A percentile compares a stretch with the other conserved stretches of the same genome.
Evolutionary conservation across 192 early-diverging fungal genomes (phyloP).

Genomic region (Radiomyces spectabilis): DNA sequence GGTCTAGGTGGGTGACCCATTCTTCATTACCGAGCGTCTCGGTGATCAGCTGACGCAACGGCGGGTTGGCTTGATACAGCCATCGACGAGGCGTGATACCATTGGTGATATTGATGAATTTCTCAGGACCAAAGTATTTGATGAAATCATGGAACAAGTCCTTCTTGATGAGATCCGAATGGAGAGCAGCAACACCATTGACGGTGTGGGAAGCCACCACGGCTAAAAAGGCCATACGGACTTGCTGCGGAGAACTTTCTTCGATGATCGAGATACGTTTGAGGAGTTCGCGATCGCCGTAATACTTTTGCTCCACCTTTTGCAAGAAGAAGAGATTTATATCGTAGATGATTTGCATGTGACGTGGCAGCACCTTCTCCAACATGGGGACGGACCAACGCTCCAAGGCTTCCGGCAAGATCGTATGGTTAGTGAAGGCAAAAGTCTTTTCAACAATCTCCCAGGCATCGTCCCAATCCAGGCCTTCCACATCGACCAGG

Average conservation of each 20-base stretch:
- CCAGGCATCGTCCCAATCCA: constrained; percentile 96
- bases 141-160: constrained; percentile 91
- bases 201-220: constrained; percentile 93
- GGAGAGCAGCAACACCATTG: constrained; percentile 91
- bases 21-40: constrained; percentile 64
- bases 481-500: constrained; percentile 83
- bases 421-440: constrained; percentile 98
- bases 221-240: constrained; percentile 95
- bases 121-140: constrained; percentile 71
- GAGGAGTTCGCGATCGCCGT: constrained; percentile 79
- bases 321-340: constrained; percentile 98
- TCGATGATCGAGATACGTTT: constrained; percentile 92
- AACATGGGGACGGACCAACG: constrained; percentile 95
- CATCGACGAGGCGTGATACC: constrained; percentile 97
- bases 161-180: constrained; percentile 74
- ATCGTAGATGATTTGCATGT: constrained; percentile 99
- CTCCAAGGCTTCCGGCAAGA: constrained; percentile 97
- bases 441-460: constrained; percentile 80
- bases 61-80: constrained; percentile 95
- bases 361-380: constrained; percentile 86
- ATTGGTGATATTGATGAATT: constrained; percentile 97
- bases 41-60: constrained; percentile 74
- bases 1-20: constrained; percentile 75
- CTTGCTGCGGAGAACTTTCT: constrained; percentile 83
- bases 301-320: constrained; percentile 77